Evolutionary conservation across 345 rosid species (phyloP), one percentile per base, ranked within the genome.

Genomic region (Erucastrum elatum): DNA sequence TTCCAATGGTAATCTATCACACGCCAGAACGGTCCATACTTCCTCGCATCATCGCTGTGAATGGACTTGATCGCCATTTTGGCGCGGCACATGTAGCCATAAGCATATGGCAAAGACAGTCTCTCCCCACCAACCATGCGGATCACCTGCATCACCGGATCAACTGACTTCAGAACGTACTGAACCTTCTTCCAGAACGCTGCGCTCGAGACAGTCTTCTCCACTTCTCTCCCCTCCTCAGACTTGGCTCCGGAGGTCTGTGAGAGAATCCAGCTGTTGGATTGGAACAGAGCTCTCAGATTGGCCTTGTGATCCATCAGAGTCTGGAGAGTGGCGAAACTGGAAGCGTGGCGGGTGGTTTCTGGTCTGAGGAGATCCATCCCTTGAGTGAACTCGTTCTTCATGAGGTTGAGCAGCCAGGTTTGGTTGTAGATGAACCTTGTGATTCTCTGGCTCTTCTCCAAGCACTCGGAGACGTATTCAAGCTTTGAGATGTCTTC

Each of bases 1-100:
- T 84, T 88, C 92, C 92, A 90, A 37, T 87, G 88, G 76, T 67
- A 84, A 74, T 92, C 98, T 25, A 94, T 89, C 69, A 87, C 93
- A 53, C 84, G 87, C 91, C 91, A 91, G 68, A 94, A 85, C 7
- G 98, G 95, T 76, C 86, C 91, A 64, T 84, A 90, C 77, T 88
- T 94, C 11, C 87, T 86, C 37, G 75, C 81, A 85, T 87, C 94
- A 70, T 87, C 91, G 66, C 82, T 83, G 66, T 84, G 91, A 73
- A 90, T 77, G 13, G 88, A 78, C 79, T 84, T 88, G 37, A 88
- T 87, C 10, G 88, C 90, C 70, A 86, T 82, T 85, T 85, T 88
- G n/a, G 90, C 90, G 26, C 82, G 81, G 75, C 70, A 84, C 83
- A 91, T 85, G 81, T 88, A 51, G 2, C 56, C 56, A 51, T 51